Evolutionary conservation across 768 basidiomycete species (phyloP), one percentile per base, ranked within the genome.

Genomic region (Boletus vermiculosoides): DNA sequence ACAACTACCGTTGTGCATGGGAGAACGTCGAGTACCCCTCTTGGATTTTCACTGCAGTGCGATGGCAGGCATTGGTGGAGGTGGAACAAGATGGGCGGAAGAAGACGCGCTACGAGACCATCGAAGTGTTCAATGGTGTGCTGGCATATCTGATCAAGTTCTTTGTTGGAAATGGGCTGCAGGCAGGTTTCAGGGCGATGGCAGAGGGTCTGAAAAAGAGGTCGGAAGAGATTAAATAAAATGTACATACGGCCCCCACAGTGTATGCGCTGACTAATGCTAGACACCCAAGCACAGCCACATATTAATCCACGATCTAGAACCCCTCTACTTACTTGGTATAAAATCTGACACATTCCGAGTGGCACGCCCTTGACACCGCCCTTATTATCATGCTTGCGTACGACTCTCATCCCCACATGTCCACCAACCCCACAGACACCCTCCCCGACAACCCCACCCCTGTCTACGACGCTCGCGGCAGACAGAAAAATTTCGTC

Each of bases 61-160:
- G 88, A 16, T 89, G 86, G 87, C 88, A 90, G 69, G 75, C 74
- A 55, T 66, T 90, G 51, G 68, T 66, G 30, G 72, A 67, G 42
- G 80, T 73, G 31, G 74, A 78, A 10, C 80, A 76, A 40, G 76
- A 74, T 1, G 82, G 79, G 37, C 63, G 54, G 11, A 69, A 45
- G 31, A 79, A 81, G 62, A 87, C 86, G 30, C 78, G 76, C 47
- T 90, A 90, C 59, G 86, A 89, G 69, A 82, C 80, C 6, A 69
- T 78, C 10, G 85, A 86, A 64, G 83, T 82, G 30, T 89, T 88
- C 50, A 69, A 70, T 18, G 86, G 86, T 0, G 18, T 79, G 2
- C 52, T 81, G 12, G 86, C 85, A 37, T 83, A 86, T 61, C 1
- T 83, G 11, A 69, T 87, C 51, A 76, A 74, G 60, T 71, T 74